Percentiles rank a stretch among this genome's conserved stretches.
Evolutionary conservation across 768 basidiomycete species (phyloP).

Genomic region (Podaxis sp.): DNA sequence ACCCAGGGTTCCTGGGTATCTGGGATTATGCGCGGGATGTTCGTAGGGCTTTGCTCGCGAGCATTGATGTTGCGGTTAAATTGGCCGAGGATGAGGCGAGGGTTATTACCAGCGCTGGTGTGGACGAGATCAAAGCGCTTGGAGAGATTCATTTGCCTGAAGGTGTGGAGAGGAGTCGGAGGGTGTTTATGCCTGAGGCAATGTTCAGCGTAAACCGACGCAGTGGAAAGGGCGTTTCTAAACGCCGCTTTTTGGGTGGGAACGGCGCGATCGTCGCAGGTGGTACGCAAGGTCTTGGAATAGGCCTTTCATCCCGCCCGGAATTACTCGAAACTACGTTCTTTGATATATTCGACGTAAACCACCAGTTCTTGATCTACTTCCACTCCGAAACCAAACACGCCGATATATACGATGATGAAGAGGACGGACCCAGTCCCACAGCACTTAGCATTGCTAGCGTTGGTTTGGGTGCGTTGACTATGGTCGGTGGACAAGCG

Average conservation of each 20-base stretch:
- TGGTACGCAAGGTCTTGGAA: conserved; percentile 76
- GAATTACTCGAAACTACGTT: conserved; percentile 81
- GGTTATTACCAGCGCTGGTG: conserved; percentile 58
- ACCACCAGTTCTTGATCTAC: conserved; percentile 72
- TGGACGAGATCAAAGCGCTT: conserved; percentile 63
- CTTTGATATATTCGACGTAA: conserved; percentile 84
- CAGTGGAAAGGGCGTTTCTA: conserved; percentile 40
- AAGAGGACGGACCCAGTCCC: conserved; percentile 38
- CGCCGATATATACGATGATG: conserved; percentile 21
- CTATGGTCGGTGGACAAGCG: conserved; percentile 85
- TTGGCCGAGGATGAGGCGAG: conserved; percentile 85
- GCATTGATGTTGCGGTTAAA: conserved; percentile 77
- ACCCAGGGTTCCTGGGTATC: conserved; percentile 78
- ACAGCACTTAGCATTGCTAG: conserved; percentile 74
- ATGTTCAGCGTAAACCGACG: conserved; percentile 78
- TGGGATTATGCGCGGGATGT: conserved; percentile 89
- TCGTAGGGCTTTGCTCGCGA: conserved; percentile 69
- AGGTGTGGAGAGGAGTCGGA: conserved; percentile 75
- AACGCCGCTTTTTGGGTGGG: conserved; percentile 33
- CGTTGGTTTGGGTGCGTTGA: conserved; percentile 81
- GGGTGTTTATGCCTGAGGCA: conserved; percentile 95
- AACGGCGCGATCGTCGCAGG: conserved; percentile 69
- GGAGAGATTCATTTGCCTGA: conserved; percentile 78
- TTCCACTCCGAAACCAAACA: conserved; percentile 45
- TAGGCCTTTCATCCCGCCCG: conserved; percentile 73